Percentiles rank a stretch among this genome's conserved stretches.
These are phyloP conservation scores for Globisporangium emineosum DNA, from an alignment of 352 stramenopile species.

Conservation along the genomic window DNA sequence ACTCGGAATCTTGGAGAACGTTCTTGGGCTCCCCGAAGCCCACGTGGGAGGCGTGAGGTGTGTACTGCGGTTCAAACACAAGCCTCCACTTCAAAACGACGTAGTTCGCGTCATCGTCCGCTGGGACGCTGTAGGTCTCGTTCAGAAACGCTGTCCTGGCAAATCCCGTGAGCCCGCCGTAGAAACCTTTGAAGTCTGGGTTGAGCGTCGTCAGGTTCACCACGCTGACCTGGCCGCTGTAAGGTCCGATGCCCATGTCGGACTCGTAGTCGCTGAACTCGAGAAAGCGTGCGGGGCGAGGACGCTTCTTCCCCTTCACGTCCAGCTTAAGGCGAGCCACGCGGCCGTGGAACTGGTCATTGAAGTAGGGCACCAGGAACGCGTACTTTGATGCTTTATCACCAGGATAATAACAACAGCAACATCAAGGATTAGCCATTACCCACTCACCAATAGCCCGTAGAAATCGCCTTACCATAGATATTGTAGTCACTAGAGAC, in stretches of 20 bases:
- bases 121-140: constrained; percentile 55
- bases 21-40: constrained; percentile 33
- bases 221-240: constrained; percentile 47
- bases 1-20: constrained; percentile 45
- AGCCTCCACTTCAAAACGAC: constrained; percentile 37
- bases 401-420: not conserved
- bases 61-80: constrained; percentile 49
- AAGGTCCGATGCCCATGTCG: constrained; percentile 59
- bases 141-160: constrained; percentile 49
- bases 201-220: constrained; percentile 59
- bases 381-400: constrained; percentile 61
- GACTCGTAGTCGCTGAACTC: constrained; percentile 83
- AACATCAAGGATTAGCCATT: not conserved
- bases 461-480: constrained; percentile 33
- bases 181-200: constrained; percentile 49
- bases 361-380: constrained; percentile 73
- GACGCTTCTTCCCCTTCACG: constrained; percentile 71
- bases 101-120: constrained; percentile 49
- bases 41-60: constrained; percentile 33
- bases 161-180: constrained; percentile 60
- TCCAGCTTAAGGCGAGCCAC: constrained; percentile 69
- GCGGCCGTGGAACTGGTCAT: constrained; percentile 58
- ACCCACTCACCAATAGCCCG: not conserved
- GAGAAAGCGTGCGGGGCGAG: constrained; percentile 63
- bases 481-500: constrained; percentile 55